phyloP scores from a whole-genome alignment of 345 rosid species.

The Balakata baccata region DNA sequence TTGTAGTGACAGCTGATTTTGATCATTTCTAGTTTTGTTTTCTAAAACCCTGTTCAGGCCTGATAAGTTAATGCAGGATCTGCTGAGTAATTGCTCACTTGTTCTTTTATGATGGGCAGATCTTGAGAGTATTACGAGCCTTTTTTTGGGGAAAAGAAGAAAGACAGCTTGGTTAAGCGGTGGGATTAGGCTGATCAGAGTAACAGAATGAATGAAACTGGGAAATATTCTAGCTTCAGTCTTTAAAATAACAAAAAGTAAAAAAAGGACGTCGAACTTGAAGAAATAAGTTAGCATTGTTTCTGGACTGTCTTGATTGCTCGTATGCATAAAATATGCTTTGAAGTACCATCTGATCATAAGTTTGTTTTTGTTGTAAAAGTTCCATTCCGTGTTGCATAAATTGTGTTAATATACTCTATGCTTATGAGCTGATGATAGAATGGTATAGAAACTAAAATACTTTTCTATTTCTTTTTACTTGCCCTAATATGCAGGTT shows the following conservation, averaged over 20 bases:
- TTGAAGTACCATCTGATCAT: neutral
- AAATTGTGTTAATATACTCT: neutral
- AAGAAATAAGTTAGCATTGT: neutral
- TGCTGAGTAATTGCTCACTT: no score
- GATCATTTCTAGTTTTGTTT: no score
- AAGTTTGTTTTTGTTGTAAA: neutral
- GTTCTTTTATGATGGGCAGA: neutral
- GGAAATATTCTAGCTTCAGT: neutral
- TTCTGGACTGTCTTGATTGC: neutral
- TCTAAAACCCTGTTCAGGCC: no score
- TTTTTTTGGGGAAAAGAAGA: neutral
- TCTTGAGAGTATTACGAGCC: neutral
- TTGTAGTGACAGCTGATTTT: neutral
- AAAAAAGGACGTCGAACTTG: neutral
- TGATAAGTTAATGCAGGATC: no score
- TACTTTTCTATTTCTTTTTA: constrained; percentile 14
- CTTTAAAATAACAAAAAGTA: neutral
- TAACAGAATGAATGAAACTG: neutral
- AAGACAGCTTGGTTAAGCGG: neutral
- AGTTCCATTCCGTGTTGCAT: neutral
- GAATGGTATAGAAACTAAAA: neutral
- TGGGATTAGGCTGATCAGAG: neutral
- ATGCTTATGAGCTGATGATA: neutral
- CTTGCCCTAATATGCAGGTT: constrained; percentile 42
- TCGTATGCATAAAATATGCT: neutral